Base-by-base conservation (phyloP, 495 filamentous ascomycete genomes). In the Astrocystis sublimbata region DNA sequence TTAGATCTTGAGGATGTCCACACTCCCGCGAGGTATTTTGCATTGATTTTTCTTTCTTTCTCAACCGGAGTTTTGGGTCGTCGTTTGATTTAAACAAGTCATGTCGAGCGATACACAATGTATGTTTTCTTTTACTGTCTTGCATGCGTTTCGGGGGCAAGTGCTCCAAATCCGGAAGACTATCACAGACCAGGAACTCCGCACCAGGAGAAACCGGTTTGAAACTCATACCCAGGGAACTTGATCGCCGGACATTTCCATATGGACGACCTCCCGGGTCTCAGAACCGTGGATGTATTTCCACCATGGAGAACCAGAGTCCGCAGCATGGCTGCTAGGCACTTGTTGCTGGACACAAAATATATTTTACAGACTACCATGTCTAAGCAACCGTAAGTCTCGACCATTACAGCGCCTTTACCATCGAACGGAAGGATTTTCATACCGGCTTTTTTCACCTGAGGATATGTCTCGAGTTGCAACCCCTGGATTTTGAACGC, bases 11-110 rank as follows among this genome's bases (percentile, higher is more conserved):
- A 82, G 64, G 78, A 82, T 72, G 78, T 81, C 71, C 78, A 80
- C 69, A 79, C 78, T 68, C 79, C 78, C 70, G 76, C 79, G 70
- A 82, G 79, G 79, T 82, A 81, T 79, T 76, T 65, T 69, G 65
- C 66, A 66, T 71, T 70, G 71, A 64, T 66, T 66, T 71, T 68
- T 52, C 49, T 41, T 57, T 69, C 47, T 12, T 58, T 69, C 70
- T 71, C 53, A 68, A 57, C 66, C 63, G 70, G 67, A 70, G 67
- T 72, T 65, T 62, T 36, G 62, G 64, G 51, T 58, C 1, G 66
- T 70, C 64, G 58, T 35, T 21, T 42, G 38, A 26, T 6, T 59
- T 36, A 55, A 0, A 55, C 4, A 47, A 17, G 8, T 61, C 61
- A 63, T 70, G 67, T 71, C 63, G 50, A 61, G 23, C 28, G 47